A percentile compares a stretch with the other conserved stretches of the same genome.
Conservation (phyloP, 2,329 filamentous ascomycete species). For the Paecilomyces formosus region DNA sequence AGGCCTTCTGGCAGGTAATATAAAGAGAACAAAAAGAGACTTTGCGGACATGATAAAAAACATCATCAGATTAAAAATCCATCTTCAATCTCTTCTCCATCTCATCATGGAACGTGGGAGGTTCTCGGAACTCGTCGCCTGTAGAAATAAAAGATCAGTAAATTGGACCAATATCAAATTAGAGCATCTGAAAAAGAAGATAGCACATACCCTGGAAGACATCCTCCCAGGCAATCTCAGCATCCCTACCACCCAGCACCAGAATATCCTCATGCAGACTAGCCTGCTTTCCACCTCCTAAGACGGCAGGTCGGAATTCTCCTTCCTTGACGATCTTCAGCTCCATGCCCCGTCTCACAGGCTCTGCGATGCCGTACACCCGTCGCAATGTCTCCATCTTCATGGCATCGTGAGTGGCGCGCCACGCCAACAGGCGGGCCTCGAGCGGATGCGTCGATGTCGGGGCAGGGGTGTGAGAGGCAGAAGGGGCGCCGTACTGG, state of each 20-base stretch:
- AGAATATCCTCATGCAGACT: slow-evolving; percentile 87
- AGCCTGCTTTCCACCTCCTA: slow-evolving; percentile 51
- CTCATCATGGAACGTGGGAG: slow-evolving; percentile 76
- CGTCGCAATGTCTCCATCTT: slow-evolving; percentile 85
- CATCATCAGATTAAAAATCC: slow-evolving; percentile 30
- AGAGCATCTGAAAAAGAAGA: slow-evolving; percentile 4
- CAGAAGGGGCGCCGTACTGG: slow-evolving; percentile 37
- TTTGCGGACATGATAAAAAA: neutral
- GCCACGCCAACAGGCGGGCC: slow-evolving; percentile 81
- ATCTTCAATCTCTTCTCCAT: slow-evolving; percentile 91
- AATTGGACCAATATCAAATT: slow-evolving; percentile 2
- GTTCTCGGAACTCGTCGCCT: slow-evolving; percentile 62
- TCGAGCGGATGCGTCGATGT: slow-evolving; percentile 81
- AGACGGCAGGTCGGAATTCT: slow-evolving; percentile 63
- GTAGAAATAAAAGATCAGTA: slow-evolving; percentile 2
- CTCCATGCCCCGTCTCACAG: slow-evolving; percentile 89
- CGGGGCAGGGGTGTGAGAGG: slow-evolving; percentile 35
- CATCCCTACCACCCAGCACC: slow-evolving; percentile 59
- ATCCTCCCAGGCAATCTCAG: slow-evolving; percentile 84
- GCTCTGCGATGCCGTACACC: slow-evolving; percentile 87
- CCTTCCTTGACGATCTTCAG: slow-evolving; percentile 76
- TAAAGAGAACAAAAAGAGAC: neutral
- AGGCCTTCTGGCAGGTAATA: neutral
- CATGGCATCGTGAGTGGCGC: slow-evolving; percentile 74
- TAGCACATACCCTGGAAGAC: slow-evolving; percentile 62